These are phyloP conservation scores for Debaryomycetaceae sp. DNA, from an alignment of 1,139 yeast genomes.

Conservation along the genomic window DNA sequence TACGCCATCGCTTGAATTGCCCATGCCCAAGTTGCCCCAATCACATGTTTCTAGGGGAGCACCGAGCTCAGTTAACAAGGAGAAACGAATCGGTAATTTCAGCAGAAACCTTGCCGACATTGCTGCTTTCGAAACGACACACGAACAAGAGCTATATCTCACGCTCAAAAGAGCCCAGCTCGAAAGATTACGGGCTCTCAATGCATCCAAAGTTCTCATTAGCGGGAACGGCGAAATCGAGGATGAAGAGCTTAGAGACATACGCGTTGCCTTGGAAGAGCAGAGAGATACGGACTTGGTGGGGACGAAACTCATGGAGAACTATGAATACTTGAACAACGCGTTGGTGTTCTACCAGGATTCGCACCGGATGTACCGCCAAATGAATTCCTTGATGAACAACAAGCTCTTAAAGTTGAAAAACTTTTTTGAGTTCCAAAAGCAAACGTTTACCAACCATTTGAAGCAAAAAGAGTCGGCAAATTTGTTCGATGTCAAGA, in stretches of 20 bases:
- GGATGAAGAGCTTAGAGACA: constrained; percentile 26
- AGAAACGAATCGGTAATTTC: constrained; percentile 22
- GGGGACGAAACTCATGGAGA: constrained; percentile 28
- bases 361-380: constrained; percentile 33
- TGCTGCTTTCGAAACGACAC: constrained; percentile 12
- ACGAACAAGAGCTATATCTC: constrained; percentile 20
- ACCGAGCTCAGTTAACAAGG: constrained; percentile 13
- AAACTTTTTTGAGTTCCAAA: constrained; percentile 39
- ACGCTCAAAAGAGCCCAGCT: constrained; percentile 22
- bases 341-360: constrained; percentile 35
- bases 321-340: constrained; percentile 32
- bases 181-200: constrained; percentile 22
- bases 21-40: not conserved
- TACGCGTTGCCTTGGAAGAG: constrained; percentile 14
- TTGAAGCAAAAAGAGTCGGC: constrained; percentile 17
- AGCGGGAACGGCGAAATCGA: constrained; percentile 16
- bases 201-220: constrained; percentile 23
- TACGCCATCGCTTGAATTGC: constrained; percentile 2
- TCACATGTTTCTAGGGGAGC: no score
- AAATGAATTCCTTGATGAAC: constrained; percentile 24
- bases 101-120: constrained; percentile 12
- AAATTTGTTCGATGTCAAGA: constrained; percentile 29
- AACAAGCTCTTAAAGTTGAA: constrained; percentile 38
- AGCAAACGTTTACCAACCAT: constrained; percentile 20
- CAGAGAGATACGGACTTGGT: constrained; percentile 33